A percentile compares a stretch with the other conserved stretches of the same genome.
Evolutionary conservation across 2,329 filamentous ascomycete species (phyloP).

Genomic region (Hypoxylon sp.): DNA sequence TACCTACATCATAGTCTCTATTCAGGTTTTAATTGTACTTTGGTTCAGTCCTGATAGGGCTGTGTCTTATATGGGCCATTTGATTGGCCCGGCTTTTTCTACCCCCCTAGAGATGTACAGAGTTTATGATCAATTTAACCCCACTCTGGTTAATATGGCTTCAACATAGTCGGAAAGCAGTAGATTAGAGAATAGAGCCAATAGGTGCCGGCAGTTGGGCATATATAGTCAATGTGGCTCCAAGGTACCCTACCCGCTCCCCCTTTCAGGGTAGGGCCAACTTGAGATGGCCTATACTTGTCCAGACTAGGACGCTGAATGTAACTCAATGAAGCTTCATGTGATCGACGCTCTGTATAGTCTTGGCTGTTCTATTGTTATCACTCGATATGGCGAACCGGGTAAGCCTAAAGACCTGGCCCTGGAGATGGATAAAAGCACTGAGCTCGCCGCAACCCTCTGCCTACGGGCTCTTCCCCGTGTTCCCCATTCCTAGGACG

Average conservation of each 20-base stretch:
- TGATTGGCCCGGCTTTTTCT: constrained; percentile 38
- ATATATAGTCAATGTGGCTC: not conserved
- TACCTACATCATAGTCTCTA: not conserved
- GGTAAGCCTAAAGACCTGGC: not conserved
- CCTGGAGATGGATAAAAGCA: constrained; percentile 35
- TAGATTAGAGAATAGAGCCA: constrained; percentile 9
- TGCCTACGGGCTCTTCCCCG: constrained; percentile 4
- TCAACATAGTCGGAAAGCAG: constrained; percentile 17
- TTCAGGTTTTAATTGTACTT: not conserved
- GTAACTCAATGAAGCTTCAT: constrained; percentile 13
- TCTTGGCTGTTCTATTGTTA: constrained; percentile 17
- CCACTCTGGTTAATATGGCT: constrained; percentile 39
- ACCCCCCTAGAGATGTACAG: constrained; percentile 19
- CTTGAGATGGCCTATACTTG: not conserved
- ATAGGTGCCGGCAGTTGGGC: constrained; percentile 22
- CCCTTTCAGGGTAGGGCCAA: constrained; percentile 2
- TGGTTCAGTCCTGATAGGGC: not conserved
- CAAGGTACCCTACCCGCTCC: not conserved
- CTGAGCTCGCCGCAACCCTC: constrained; percentile 9
- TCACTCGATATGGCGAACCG: not conserved
- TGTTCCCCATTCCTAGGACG: constrained; percentile 10
- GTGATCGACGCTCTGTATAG: not conserved
- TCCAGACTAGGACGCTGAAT: not conserved
- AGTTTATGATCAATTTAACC: constrained; percentile 31
- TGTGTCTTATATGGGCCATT: not conserved